A percentile compares a stretch with the other conserved stretches of the same genome.
phyloP scores from a whole-genome alignment of 2,329 filamentous ascomycete genomes.

The Aspergillus melleus region DNA sequence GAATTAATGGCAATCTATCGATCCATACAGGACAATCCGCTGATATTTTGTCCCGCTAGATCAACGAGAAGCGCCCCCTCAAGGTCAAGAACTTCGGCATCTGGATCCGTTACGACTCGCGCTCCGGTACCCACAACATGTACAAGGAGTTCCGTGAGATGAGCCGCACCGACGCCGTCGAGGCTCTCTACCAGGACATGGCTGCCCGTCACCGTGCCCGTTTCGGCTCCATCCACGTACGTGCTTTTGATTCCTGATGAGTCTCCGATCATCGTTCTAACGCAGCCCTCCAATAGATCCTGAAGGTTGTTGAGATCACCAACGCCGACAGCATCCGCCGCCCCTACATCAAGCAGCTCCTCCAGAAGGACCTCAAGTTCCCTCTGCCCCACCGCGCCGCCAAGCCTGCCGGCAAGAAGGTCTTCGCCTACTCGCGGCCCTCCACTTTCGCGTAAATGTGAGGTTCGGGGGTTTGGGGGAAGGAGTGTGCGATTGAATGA shows the following conservation, averaged over 20 bases:
- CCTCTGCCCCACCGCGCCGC: constrained; percentile 94
- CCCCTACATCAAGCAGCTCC: constrained; percentile 99
- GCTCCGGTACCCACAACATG: constrained; percentile 99
- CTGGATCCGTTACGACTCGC: constrained; percentile 99
- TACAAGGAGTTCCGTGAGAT: constrained; percentile 99
- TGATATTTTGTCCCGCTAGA: constrained; percentile 53
- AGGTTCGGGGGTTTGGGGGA: constrained; percentile 34
- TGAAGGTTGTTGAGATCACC: constrained; percentile 96
- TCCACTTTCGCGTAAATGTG: constrained; percentile 91
- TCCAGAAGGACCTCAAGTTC: constrained; percentile 94
- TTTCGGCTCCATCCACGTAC: constrained; percentile 97
- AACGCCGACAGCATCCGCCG: constrained; percentile 93
- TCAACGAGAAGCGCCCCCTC: constrained; percentile 97
- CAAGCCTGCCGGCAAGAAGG: constrained; percentile 80
- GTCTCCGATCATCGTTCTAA: not conserved
- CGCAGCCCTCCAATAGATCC: constrained; percentile 65
- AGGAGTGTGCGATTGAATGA: constrained; percentile 44
- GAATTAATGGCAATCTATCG: not conserved
- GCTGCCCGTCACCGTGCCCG: constrained; percentile 96
- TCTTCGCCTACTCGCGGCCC: constrained; percentile 90
- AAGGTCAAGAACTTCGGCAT: constrained; percentile 99
- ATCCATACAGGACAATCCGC: constrained; percentile 8
- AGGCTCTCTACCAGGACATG: constrained; percentile 99
- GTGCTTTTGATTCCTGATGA: constrained; percentile 40
- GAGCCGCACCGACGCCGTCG: constrained; percentile 91